Conservation (phyloP, 352 stramenopile genomes). For the Phytophthora sojae region DNA sequence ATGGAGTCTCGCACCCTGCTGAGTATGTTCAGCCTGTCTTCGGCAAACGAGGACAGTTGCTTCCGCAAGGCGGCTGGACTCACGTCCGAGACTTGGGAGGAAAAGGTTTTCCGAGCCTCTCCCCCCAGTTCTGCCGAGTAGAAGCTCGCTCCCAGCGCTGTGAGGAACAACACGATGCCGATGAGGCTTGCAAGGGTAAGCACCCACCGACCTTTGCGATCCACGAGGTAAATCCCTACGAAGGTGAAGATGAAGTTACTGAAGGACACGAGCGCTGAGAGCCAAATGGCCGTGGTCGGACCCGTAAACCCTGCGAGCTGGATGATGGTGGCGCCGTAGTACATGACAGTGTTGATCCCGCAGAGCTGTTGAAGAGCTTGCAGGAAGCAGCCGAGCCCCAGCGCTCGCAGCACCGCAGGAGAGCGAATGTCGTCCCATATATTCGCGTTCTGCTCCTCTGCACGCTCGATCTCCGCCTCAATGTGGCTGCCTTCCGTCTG, state of each 20-base stretch:
- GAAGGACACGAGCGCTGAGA: conserved; percentile 69
- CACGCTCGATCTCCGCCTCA: conserved; percentile 54
- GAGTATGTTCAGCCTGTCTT: too few relatives aligned
- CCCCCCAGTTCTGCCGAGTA: conserved; percentile 40
- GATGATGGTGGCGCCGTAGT: conserved; percentile 86
- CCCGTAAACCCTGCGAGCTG: conserved; percentile 83
- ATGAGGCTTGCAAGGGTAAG: conserved; percentile 39
- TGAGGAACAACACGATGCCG: conserved; percentile 34
- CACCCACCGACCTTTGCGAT: conserved; percentile 32
- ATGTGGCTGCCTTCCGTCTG: conserved; percentile 67
- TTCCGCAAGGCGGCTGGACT: too few relatives aligned
- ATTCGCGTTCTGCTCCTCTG: conserved; percentile 35
- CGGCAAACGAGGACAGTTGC: too few relatives aligned
- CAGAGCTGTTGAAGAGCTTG: conserved; percentile 64
- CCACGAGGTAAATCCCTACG: conserved; percentile 43
- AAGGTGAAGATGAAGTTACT: conserved; percentile 54
- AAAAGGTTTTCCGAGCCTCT: too few relatives aligned
- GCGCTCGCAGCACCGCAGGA: conserved; percentile 36
- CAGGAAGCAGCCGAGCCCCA: conserved; percentile 59
- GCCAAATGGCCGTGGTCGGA: conserved; percentile 76
- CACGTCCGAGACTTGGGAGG: too few relatives aligned
- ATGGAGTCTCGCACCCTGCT: too few relatives aligned
- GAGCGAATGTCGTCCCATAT: conserved; percentile 46
- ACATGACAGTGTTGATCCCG: conserved; percentile 92
- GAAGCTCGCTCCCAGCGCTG: conserved; percentile 37